Evolutionary conservation across 257 asterid species (phyloP).

Genomic region (Solanum etuberosum): DNA sequence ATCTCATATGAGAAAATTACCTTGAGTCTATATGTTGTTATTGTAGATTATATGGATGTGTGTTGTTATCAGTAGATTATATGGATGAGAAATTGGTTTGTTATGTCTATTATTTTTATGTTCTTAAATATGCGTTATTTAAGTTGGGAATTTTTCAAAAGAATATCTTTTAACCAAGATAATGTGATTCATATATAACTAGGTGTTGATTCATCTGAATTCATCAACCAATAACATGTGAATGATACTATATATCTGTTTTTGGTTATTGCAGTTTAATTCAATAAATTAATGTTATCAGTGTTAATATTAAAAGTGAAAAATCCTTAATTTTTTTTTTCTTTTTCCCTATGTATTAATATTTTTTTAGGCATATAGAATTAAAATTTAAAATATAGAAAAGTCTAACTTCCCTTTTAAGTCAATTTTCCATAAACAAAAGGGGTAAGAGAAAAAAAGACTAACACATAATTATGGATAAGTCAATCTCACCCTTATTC

Average conservation of each 20-base stretch:
- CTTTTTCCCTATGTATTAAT: background rate
- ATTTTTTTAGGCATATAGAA: background rate
- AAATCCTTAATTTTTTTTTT: background rate
- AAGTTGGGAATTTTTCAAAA: rapidly evolving
- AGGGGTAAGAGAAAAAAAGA: background rate
- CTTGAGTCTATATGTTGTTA: no score
- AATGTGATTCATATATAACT: background rate
- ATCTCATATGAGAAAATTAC: background rate
- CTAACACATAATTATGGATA: background rate
- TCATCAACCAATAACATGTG: background rate
- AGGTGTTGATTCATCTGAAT: background rate
- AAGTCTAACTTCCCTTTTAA: background rate
- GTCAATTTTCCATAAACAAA: background rate
- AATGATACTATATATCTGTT: no score
- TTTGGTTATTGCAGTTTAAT: no score
- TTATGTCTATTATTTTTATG: no score
- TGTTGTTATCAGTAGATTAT: background rate
- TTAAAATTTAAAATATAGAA: background rate
- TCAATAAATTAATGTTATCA: background rate
- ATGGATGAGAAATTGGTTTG: background rate
- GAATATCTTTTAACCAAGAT: background rate
- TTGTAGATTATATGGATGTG: background rate
- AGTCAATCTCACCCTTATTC: background rate
- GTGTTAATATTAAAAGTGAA: background rate
- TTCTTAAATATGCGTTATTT: no score